Evolutionary conservation across 2,329 filamentous ascomycete species (phyloP).

Genomic region (Zymoseptoria pseudotritici): DNA sequence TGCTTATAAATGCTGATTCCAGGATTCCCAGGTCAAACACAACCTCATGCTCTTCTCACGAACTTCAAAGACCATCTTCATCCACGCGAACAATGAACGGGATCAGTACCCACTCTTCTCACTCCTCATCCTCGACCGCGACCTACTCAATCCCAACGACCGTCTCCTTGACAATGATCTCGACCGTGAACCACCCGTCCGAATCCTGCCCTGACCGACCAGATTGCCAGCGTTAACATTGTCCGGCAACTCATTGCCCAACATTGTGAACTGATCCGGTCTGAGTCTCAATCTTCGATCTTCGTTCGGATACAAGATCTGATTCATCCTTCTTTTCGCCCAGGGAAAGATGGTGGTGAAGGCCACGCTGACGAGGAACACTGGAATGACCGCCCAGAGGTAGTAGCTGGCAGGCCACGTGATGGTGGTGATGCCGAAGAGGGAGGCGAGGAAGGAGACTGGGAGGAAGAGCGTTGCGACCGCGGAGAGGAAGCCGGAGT

Average conservation of each 20-base stretch:
- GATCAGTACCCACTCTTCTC: neutral
- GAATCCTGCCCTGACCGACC: neutral
- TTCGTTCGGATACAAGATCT: constrained; percentile 22
- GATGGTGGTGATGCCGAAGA: constrained; percentile 31
- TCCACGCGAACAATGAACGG: neutral
- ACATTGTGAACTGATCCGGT: constrained; percentile 28
- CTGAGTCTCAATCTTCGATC: constrained; percentile 18
- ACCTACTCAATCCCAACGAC: neutral
- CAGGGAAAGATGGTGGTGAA: constrained; percentile 26
- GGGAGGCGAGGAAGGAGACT: constrained; percentile 28
- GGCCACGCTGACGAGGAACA: constrained; percentile 23
- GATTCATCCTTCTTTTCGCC: constrained; percentile 21
- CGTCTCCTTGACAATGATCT: neutral
- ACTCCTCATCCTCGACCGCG: neutral
- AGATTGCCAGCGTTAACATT: constrained; percentile 17
- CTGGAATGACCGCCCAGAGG: constrained; percentile 27
- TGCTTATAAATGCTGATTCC: too few species aligned
- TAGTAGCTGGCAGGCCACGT: constrained; percentile 28
- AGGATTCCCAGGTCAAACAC: too few species aligned
- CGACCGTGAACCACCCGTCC: neutral
- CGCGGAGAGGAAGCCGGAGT: constrained; percentile 28
- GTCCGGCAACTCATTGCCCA: constrained; percentile 29
- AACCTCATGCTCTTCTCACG: too few species aligned
- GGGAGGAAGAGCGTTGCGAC: constrained; percentile 32
- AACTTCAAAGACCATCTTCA: too few species aligned